Conservation (phyloP, 2,329 filamentous ascomycete genomes). For the Shiraia sp. region DNA sequence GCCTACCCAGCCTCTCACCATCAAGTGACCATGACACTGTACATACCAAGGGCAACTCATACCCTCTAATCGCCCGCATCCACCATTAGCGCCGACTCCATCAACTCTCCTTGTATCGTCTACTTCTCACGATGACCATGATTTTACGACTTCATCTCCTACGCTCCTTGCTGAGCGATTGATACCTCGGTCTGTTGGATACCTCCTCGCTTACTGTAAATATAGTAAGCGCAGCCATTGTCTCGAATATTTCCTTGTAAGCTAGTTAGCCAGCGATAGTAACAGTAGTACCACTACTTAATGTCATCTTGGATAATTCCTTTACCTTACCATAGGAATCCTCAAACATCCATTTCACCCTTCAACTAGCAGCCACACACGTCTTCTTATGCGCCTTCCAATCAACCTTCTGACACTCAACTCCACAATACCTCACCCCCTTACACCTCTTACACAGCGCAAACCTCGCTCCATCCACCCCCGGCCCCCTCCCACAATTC, state of each 20-base stretch:
- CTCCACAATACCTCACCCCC: conserved; percentile 13
- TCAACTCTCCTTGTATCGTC: background rate
- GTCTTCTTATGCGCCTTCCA: conserved; percentile 20
- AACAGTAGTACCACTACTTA: conserved; percentile 10
- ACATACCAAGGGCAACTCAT: conserved; percentile 7
- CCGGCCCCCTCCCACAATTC: conserved; percentile 13
- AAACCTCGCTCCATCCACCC: conserved; percentile 1
- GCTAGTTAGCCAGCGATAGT: conserved; percentile 1
- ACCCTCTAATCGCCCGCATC: conserved; percentile 1
- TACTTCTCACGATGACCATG: conserved; percentile 6
- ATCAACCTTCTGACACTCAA: conserved; percentile 19
- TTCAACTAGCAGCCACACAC: conserved; percentile 4
- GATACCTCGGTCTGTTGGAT: conserved; percentile 10
- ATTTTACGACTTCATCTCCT: conserved; percentile 2
- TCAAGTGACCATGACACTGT: conserved; percentile 9
- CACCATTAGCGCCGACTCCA: background rate
- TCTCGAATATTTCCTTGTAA: conserved; percentile 5
- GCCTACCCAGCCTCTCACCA: conserved; percentile 6
- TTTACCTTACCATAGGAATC: background rate
- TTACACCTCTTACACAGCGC: conserved; percentile 16
- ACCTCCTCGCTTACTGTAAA: conserved; percentile 2
- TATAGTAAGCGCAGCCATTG: conserved; percentile 3
- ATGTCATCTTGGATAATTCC: conserved; percentile 6
- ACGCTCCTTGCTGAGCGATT: background rate
- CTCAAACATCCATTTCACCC: background rate